Conservation (phyloP, 345 rosid species). For the Psidium friedrichsthalianum region DNA sequence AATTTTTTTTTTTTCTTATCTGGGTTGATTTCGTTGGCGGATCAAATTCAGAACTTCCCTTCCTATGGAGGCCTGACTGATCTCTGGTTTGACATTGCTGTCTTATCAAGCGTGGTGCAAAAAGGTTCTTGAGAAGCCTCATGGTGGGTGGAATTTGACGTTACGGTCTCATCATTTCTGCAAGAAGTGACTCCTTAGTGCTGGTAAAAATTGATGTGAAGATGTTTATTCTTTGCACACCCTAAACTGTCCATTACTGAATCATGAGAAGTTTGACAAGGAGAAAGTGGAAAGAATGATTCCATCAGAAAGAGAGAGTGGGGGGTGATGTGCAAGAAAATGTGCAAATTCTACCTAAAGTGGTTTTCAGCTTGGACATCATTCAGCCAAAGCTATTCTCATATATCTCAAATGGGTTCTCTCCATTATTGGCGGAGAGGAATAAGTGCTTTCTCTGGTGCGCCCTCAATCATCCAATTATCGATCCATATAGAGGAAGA, state of each 20-base stretch:
- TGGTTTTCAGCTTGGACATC: not conserved
- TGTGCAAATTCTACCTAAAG: not conserved
- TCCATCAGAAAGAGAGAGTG: not conserved
- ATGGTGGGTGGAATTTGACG: not conserved
- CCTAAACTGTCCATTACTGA: not conserved
- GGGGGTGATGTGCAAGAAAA: not conserved
- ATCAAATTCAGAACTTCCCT: not conserved
- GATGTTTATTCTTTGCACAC: not conserved
- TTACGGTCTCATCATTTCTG: not conserved
- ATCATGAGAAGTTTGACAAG: not conserved
- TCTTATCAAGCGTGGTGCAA: not conserved
- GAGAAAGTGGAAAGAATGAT: not conserved
- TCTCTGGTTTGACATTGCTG: not conserved
- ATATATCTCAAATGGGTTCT: not conserved
- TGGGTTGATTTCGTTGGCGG: not conserved
- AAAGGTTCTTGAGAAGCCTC: not conserved
- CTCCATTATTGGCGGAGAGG: not conserved
- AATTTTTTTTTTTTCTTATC: no score
- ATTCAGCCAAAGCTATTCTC: not conserved
- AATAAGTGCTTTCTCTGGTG: not conserved
- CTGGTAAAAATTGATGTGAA: not conserved
- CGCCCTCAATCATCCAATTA: not conserved
- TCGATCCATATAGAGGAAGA: not conserved
- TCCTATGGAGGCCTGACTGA: not conserved
- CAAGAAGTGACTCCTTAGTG: not conserved